These are phyloP conservation scores for Fusarium sp. DNA, from an alignment of 2,329 filamentous ascomycete species.

Conservation along the genomic window DNA sequence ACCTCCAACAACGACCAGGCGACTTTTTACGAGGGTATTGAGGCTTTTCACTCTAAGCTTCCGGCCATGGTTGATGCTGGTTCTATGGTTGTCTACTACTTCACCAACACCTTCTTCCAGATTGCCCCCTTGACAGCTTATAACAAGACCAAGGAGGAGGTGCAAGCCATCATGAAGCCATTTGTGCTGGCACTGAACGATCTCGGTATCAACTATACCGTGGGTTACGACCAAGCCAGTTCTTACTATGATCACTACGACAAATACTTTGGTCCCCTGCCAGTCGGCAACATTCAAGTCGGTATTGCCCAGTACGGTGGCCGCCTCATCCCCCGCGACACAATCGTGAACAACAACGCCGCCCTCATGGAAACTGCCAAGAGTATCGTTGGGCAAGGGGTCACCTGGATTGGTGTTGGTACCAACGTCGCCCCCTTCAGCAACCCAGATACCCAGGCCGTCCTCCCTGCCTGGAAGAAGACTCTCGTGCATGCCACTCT, in stretches of 20 bases:
- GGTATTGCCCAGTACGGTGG: slow-evolving; percentile 52
- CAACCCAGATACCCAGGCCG: slow-evolving; percentile 46
- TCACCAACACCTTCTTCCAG: slow-evolving; percentile 60
- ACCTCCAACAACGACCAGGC: slow-evolving; percentile 48
- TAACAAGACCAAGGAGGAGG: slow-evolving; percentile 56
- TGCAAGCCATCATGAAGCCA: slow-evolving; percentile 55
- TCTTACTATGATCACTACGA: slow-evolving; percentile 57
- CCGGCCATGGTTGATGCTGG: slow-evolving; percentile 63
- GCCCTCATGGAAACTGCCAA: slow-evolving; percentile 14
- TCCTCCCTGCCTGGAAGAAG: slow-evolving; percentile 56
- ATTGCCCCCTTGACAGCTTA: slow-evolving; percentile 57
- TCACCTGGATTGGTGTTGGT: slow-evolving; percentile 46
- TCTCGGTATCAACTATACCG: slow-evolving; percentile 23
- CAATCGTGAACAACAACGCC: slow-evolving; percentile 9
- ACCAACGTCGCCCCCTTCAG: slow-evolving; percentile 45
- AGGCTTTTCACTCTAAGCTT: slow-evolving; percentile 56
- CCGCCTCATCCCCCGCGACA: slow-evolving; percentile 56
- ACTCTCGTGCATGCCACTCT: slow-evolving; percentile 49
- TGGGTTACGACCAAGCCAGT: slow-evolving; percentile 24
- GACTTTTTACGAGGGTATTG: slow-evolving; percentile 62
- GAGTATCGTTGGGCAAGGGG: slow-evolving; percentile 37
- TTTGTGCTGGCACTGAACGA: slow-evolving; percentile 20
- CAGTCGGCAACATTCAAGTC: slow-evolving; percentile 49
- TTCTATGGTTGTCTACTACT: slow-evolving; percentile 61
- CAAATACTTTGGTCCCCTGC: slow-evolving; percentile 57